These are phyloP conservation scores for Alternaria metachromatica DNA, from an alignment of 2,329 filamentous ascomycete species.

Conservation along the genomic window DNA sequence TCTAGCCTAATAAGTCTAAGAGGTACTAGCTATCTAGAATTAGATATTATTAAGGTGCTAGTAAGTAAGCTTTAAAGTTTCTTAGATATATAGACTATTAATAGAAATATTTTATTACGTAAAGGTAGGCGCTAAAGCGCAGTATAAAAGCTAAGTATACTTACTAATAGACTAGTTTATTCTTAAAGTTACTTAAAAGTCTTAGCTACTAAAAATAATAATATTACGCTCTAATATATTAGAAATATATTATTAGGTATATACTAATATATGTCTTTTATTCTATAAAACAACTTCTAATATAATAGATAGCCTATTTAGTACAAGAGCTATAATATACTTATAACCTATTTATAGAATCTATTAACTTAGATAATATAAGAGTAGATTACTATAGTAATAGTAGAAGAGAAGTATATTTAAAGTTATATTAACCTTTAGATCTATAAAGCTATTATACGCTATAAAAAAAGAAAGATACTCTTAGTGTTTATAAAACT, in stretches of 20 bases:
- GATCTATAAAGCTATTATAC: background rate
- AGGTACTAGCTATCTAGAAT: background rate
- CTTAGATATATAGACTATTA: background rate
- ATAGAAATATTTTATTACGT: background rate
- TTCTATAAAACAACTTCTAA: background rate
- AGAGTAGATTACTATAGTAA: background rate
- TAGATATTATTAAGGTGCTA: background rate
- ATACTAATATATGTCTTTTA: background rate
- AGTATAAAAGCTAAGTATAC: too few relatives aligned
- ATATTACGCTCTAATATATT: background rate
- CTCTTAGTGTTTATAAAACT: background rate
- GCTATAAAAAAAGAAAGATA: background rate
- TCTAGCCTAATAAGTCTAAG: background rate
- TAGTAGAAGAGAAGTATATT: background rate
- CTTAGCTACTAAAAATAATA: too few relatives aligned
- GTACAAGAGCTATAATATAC: background rate
- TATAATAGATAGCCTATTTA: background rate
- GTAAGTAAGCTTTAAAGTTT: background rate
- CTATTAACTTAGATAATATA: background rate
- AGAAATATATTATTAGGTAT: background rate
- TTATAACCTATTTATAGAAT: background rate
- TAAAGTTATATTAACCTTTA: background rate
- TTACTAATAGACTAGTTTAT: too few relatives aligned
- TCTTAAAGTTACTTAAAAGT: too few relatives aligned
- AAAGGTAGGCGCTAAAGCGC: background rate